Evolutionary conservation across 148 eudicot genomes (phyloP).

Genomic region (Selenicereus undatus): DNA sequence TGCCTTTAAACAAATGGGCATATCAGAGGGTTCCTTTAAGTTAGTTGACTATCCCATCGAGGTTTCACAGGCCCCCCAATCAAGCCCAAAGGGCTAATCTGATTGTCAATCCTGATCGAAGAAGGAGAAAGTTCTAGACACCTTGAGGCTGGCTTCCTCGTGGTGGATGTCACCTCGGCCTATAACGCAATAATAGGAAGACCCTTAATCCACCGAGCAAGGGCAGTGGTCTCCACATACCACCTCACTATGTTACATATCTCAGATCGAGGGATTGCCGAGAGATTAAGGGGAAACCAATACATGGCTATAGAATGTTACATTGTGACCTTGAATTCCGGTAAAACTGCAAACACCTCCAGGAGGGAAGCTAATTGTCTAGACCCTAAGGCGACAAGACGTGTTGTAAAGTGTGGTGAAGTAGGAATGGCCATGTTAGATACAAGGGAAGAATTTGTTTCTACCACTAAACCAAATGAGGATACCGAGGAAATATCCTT

Average conservation of each 20-base stretch:
- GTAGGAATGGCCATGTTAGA: too few species aligned
- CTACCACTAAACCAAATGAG: too few species aligned
- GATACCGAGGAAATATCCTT: too few species aligned
- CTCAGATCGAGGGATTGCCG: background rate
- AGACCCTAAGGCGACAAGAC: too few species aligned
- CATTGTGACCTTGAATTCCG: background rate
- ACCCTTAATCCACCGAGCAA: background rate
- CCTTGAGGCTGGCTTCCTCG: background rate
- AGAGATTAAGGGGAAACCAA: background rate
- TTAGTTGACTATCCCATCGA: background rate
- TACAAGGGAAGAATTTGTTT: too few species aligned
- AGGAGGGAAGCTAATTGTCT: too few species aligned
- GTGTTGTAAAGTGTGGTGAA: too few species aligned
- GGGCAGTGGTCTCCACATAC: background rate
- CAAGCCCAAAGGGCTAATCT: background rate
- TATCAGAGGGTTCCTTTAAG: background rate
- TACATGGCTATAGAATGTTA: background rate
- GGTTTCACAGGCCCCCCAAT: background rate
- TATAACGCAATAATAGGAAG: background rate
- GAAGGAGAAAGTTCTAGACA: background rate
- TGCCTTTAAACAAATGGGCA: background rate
- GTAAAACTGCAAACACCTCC: too few species aligned
- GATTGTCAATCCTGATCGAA: background rate
- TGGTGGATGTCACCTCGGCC: background rate
- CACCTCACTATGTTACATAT: background rate